Percentiles rank a stretch among this genome's conserved stretches.
These are phyloP conservation scores for Nothophytophthora sp. DNA, from an alignment of 352 stramenopile genomes.

Conservation along the genomic window DNA sequence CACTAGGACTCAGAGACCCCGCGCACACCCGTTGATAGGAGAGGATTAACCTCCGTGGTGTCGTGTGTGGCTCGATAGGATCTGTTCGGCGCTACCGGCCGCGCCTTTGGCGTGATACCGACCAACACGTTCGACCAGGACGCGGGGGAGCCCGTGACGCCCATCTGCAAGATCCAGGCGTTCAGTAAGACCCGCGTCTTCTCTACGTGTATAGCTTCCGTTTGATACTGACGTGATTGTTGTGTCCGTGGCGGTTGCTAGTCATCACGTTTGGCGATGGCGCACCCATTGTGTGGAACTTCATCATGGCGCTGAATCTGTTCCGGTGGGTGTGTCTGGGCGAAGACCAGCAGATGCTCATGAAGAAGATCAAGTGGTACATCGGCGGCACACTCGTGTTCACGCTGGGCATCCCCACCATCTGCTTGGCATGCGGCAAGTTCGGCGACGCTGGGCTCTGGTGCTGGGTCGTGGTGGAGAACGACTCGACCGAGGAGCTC, in stretches of 20 bases:
- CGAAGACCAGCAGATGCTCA: constrained; percentile 82
- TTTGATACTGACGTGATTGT: background rate
- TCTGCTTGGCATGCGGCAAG: constrained; percentile 56
- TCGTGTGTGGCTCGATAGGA: constrained; percentile 46
- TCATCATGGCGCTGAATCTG: constrained; percentile 84
- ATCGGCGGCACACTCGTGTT: constrained; percentile 62
- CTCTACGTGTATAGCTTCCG: background rate
- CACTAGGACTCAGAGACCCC: background rate
- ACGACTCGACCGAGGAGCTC: constrained; percentile 47
- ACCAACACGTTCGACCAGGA: constrained; percentile 68
- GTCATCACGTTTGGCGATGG: constrained; percentile 81
- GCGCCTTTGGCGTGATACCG: constrained; percentile 67
- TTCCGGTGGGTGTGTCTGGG: constrained; percentile 84
- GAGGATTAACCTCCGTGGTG: no score
- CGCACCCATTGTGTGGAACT: constrained; percentile 80
- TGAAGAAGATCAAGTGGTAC: constrained; percentile 86
- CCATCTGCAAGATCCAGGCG: constrained; percentile 72
- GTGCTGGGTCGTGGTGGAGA: constrained; percentile 73
- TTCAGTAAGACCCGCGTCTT: constrained; percentile 37
- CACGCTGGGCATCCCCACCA: constrained; percentile 51
- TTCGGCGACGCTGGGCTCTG: constrained; percentile 73
- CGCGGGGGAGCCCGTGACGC: constrained; percentile 47
- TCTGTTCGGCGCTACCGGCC: constrained; percentile 65
- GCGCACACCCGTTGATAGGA: no score
- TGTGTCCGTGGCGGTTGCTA: constrained; percentile 10